Conservation (phyloP, 306 rosid genomes). For the Lathyrus aphaca region DNA sequence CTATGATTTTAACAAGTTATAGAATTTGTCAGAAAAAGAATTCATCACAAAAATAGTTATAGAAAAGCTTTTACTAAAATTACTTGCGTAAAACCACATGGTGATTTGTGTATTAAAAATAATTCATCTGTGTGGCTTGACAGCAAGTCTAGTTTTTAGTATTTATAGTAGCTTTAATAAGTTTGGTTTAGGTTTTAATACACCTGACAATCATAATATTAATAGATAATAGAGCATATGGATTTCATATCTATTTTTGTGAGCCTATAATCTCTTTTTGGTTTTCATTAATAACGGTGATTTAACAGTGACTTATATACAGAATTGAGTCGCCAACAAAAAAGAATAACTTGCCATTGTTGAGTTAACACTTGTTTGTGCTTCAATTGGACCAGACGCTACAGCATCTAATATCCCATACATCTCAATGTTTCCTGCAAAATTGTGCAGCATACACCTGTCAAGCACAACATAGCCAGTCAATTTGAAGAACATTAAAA, state of each 20-base stretch:
- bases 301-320: conserved; percentile 16
- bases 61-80: conserved; percentile 10
- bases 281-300: background rate
- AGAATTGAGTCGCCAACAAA: conserved; percentile 19
- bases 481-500: conserved; percentile 25
- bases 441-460: conserved; percentile 99
- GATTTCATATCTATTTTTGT: background rate
- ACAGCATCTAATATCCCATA: conserved; percentile 76
- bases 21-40: conserved; percentile 3
- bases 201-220: conserved; percentile 11
- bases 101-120: no score
- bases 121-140: no score
- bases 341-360: conserved; percentile 69
- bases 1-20: conserved; percentile 3
- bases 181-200: background rate
- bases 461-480: conserved; percentile 34
- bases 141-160: no score
- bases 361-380: conserved; percentile 71
- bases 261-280: background rate
- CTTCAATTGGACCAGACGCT: conserved; percentile 88
- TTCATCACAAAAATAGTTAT: background rate
- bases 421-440: conserved; percentile 91
- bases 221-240: background rate
- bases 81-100: conserved; percentile 23
- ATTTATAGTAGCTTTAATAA: background rate